Base-by-base conservation (phyloP, 768 basidiomycete genomes). In the Erythrobasidium yunnanense region DNA sequence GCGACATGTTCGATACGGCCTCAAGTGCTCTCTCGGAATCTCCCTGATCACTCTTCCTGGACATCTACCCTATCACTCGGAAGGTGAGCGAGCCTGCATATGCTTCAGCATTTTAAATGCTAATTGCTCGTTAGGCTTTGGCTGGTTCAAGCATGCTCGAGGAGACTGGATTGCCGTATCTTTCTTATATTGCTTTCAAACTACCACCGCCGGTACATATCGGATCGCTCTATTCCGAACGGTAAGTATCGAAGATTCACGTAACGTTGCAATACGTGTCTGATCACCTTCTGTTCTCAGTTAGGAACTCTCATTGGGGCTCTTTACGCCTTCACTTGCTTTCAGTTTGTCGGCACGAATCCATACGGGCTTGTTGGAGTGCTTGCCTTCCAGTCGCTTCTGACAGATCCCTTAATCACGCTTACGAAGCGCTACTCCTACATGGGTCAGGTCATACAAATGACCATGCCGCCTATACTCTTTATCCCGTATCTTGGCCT, bases 141-240 rank as follows among this genome's bases (percentile, higher is more conserved):
- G 38, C 11, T 60, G 57, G 57, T 60, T 60, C 27, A 27, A 7
- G 11, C n/a, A 20, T 3, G 25, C 32, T 4, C n/a, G 57, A 8
- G 57, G 57, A 2, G 38, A 34, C 8, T 60, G 57, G 57, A 60
- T 60, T 27, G 57, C 42, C 11, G 47, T 46, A 18, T 7, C 57
- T 23, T 60, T 60, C 23, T 45, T 60, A 6, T 60, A 60, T 32
- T 60, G 57, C 23, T 42, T 60, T 2, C 57, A 60, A 46, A 60
- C 57, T 29, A 60, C 33, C 25, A 60, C 57, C 2, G 57, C 57
- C 7, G 57, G 38, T 5, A 60, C 57, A 52, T 60, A 60, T 23
- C 57, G 57, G 4, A 45, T 45, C 20, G 42, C 57, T 2, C 34
- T 60, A 15, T 60, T 38, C 23, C 33, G 57, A 15, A 60, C 57